Conservation (phyloP, 2,329 filamentous ascomycete species). For the Alternaria incomplexa region DNA sequence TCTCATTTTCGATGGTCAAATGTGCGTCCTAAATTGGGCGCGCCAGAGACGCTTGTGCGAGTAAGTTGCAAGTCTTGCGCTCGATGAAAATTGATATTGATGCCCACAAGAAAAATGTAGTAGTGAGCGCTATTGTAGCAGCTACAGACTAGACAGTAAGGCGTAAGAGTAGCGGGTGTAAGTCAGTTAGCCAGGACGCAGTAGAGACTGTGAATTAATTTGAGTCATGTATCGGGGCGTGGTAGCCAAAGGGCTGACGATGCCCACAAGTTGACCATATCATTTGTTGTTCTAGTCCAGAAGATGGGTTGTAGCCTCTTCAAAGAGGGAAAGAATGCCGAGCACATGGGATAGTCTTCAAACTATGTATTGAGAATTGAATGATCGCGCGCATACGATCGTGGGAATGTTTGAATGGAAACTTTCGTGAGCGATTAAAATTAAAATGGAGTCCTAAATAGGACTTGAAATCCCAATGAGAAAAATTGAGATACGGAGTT, state of each 20-base stretch:
- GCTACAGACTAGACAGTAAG: neutral
- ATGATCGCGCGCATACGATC: neutral
- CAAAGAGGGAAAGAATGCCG: neutral
- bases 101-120: neutral
- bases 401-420: neutral
- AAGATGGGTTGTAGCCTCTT: neutral
- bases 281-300: neutral
- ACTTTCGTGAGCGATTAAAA: neutral
- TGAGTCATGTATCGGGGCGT: neutral
- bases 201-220: neutral
- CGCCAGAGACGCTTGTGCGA: neutral
- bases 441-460: accelerated
- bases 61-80: neutral
- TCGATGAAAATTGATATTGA: neutral
- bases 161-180: neutral
- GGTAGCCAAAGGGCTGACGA: neutral
- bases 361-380: neutral
- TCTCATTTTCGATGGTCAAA: neutral
- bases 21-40: neutral
- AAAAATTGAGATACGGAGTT: neutral
- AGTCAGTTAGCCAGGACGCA: neutral
- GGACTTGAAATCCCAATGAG: neutral
- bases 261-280: neutral
- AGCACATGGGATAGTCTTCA: neutral
- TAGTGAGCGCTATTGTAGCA: neutral